These are phyloP conservation scores for Penicillium digitatum DNA, from an alignment of 2,329 filamentous ascomycete species.

Conservation along the genomic window DNA sequence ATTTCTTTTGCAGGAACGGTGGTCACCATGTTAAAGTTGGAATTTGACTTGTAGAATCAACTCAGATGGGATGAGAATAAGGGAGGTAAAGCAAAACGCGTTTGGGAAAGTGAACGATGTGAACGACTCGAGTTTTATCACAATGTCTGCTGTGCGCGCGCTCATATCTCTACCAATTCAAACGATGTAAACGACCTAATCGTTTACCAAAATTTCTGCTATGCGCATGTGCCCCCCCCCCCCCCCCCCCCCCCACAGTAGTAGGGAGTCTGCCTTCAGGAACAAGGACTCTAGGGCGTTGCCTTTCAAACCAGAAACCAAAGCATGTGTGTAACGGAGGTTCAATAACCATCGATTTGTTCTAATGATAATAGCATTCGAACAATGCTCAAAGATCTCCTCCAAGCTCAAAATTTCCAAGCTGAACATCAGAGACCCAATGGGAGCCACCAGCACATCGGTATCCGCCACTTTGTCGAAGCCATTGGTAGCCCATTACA, in stretches of 20 bases:
- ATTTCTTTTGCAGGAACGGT: not conserved
- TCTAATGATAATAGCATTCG: not conserved
- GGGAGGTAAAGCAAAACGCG: not conserved
- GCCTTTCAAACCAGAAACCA: no score
- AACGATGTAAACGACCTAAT: no score
- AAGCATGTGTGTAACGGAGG: no score
- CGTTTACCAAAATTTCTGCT: no score
- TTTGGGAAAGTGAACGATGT: no score
- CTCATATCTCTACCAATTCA: no score
- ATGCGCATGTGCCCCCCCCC: no score
- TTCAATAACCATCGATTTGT: not conserved
- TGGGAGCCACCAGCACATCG: conserved; percentile 61
- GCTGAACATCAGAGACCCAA: conserved; percentile 44
- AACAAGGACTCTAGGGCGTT: not conserved
- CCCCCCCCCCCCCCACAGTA: no score
- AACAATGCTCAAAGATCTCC: not conserved
- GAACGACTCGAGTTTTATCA: not conserved
- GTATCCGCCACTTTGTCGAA: conserved; percentile 57
- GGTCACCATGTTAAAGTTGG: not conserved
- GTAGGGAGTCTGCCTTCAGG: no score
- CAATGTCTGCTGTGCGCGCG: no score
- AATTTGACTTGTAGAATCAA: not conserved
- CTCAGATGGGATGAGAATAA: not conserved
- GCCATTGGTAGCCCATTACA: conserved; percentile 57
- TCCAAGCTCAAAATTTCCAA: not conserved